These are phyloP conservation scores for Aspergillus sp. DNA, from an alignment of 2,329 filamentous ascomycete species.

Conservation along the genomic window DNA sequence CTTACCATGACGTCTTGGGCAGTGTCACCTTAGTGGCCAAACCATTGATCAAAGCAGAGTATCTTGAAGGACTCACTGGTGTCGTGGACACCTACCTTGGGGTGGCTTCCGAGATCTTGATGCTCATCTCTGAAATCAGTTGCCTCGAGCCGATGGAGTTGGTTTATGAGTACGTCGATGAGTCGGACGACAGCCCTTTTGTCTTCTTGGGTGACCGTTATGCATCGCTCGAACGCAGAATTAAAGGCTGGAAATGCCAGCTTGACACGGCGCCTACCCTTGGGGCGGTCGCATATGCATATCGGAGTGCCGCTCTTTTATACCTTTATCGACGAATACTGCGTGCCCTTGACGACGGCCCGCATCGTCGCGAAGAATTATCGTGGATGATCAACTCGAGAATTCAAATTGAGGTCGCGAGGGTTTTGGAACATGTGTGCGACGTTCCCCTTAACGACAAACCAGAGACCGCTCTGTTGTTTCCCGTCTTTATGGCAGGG, in stretches of 20 bases:
- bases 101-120: neutral
- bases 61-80: neutral
- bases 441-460: neutral
- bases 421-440: neutral
- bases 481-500: neutral
- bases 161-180: neutral
- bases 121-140: neutral
- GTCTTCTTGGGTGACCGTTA: neutral
- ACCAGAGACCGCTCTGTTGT: neutral
- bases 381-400: neutral
- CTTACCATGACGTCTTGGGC: slow-evolving; percentile 5
- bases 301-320: neutral
- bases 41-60: neutral
- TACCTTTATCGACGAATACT: neutral
- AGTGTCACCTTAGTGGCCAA: slow-evolving; percentile 1
- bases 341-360: neutral
- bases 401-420: neutral
- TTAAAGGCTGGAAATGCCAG: neutral
- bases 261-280: neutral
- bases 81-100: slow-evolving; percentile 2
- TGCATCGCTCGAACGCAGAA: neutral
- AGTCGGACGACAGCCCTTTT: neutral
- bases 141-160: neutral
- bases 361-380: neutral
- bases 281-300: neutral